A percentile compares a stretch with the other conserved stretches of the same genome.
phyloP scores from a whole-genome alignment of 306 rosid species.

The Ammopiptanthus mongolicus region DNA sequence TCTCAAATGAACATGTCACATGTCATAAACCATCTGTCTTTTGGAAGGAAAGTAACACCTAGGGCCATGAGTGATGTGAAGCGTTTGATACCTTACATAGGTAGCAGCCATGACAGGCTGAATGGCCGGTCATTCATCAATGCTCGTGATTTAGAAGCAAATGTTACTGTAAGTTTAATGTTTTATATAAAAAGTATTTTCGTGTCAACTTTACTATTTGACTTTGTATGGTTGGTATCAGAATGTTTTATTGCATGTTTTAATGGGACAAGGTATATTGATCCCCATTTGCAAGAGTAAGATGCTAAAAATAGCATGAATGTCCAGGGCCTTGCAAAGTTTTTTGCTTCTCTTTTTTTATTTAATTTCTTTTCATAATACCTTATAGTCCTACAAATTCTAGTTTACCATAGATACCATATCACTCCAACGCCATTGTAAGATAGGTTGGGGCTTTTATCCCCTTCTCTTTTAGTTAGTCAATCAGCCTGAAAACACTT shows the following conservation, averaged over 20 bases:
- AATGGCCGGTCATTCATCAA: conserved; percentile 77
- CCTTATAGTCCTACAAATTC: neutral
- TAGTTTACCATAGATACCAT: neutral
- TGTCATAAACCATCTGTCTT: conserved; percentile 66
- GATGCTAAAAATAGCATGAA: neutral
- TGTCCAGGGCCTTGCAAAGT: neutral
- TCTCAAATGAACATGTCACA: conserved; percentile 98
- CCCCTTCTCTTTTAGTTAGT: neutral
- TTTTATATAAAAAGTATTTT: neutral
- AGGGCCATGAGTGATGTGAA: conserved; percentile 65
- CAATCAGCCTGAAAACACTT: neutral
- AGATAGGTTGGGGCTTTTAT: neutral
- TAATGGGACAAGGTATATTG: neutral
- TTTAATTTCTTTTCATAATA: neutral
- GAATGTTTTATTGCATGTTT: conserved; percentile 6
- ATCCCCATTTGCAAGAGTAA: neutral
- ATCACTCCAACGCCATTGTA: neutral
- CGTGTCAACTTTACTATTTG: conserved; percentile 6
- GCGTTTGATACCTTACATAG: conserved; percentile 73
- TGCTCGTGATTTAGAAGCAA: conserved; percentile 55
- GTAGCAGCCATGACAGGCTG: conserved; percentile 82
- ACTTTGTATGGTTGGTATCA: conserved; percentile 1
- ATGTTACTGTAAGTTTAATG: conserved; percentile 82
- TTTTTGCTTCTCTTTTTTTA: neutral
- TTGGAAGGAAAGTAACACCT: conserved; percentile 64